Base-by-base conservation (phyloP, 345 rosid species). In the Diplotaxis tenuifolia region DNA sequence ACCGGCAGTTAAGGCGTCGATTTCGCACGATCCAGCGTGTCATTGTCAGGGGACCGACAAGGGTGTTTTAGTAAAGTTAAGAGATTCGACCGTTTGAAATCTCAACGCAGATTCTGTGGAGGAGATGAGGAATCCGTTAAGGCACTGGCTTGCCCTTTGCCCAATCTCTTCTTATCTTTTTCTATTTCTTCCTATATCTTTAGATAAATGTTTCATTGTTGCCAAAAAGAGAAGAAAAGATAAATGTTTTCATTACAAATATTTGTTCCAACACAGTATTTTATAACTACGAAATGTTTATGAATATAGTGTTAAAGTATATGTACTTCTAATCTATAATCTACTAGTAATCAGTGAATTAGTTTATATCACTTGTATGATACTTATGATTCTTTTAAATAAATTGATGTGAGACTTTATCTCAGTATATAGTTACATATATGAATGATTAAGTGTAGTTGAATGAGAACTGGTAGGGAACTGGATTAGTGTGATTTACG, bases 1-100 rank as follows among this genome's bases (percentile, higher is more conserved):
- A 25, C 28, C 28, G 28, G 28, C 28, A 25, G 28, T 25, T 25
- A 25, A 80, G 89, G 93, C 92, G 93, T 85, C 83, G 86, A 76
- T 76, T 76, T 76, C 90, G 90, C 89, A 8, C 73, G 60, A 72
- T 76, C 71, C 79, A 63, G 56, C 56, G 69, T 62, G 79, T 68
- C 25, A 53, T 27, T 66, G 78, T 74, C 78, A 74, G 79, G 63
- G 73, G 74, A 61, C 58, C 79, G 22, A 38, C 29, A 45, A 12
- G 34, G 87, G 73, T 75, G 6, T 57, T 82, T 70, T 12, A 58
- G 75, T 76, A 9, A 55, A 8, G 38, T 69, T n/a, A 1, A 0
- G 4, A 70, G 60, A 63, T 76, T 76, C 71, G 75, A 76, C 79
- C 75, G 79, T 76, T n/a, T 76, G 75, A 76, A 63, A 21, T 21